These are phyloP conservation scores for Ustilago shanxiensis DNA, from an alignment of 1,284 basidiomycete genomes.

Conservation along the genomic window DNA sequence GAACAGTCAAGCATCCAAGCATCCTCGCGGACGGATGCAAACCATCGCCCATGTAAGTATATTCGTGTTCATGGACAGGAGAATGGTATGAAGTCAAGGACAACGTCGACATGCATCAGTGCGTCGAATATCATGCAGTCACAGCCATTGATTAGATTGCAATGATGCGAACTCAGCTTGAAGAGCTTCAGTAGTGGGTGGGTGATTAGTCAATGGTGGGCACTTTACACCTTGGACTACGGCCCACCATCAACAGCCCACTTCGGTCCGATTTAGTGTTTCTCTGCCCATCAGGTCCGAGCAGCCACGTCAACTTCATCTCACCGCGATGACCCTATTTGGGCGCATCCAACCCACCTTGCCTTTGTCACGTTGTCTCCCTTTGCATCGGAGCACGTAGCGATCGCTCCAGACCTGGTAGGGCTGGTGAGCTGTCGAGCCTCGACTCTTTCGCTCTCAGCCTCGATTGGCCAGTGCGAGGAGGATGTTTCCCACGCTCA, in stretches of 20 bases:
- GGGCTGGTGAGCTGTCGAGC: background rate
- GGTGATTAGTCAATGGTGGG: background rate
- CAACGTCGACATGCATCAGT: conserved; percentile 2
- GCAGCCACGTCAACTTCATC: conserved; percentile 11
- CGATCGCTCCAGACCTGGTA: background rate
- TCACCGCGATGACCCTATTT: background rate
- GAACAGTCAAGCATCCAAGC: too few species aligned
- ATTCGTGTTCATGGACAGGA: background rate
- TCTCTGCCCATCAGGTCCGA: background rate
- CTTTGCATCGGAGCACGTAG: background rate
- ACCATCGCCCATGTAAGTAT: too few species aligned
- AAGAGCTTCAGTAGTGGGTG: too few species aligned
- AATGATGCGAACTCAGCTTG: too few species aligned
- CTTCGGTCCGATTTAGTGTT: background rate
- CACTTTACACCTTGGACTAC: conserved; percentile 8
- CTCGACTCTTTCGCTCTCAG: background rate
- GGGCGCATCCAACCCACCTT: conserved; percentile 1
- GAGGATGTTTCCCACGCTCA: background rate
- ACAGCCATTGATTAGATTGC: too few species aligned
- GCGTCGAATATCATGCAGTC: too few species aligned
- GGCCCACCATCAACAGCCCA: background rate
- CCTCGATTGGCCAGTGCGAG: background rate
- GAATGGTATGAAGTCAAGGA: background rate
- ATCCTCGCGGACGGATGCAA: too few species aligned
- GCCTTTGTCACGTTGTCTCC: too few species aligned